Evolutionary conservation across 495 filamentous ascomycete species (phyloP).

Genomic region (Evernia prunastri): DNA sequence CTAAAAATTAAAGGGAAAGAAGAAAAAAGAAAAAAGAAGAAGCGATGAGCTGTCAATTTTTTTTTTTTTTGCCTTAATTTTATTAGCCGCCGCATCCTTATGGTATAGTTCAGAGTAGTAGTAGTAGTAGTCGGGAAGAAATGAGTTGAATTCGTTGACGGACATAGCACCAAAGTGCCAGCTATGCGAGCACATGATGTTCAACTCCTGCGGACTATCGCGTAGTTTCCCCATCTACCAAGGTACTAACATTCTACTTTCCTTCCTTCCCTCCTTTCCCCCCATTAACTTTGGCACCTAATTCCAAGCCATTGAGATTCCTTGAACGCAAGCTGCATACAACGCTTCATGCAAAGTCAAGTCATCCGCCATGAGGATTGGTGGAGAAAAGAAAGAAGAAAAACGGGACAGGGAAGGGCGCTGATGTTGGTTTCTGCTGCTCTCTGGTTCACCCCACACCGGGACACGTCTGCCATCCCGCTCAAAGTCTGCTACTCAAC

Average conservation of each 20-base stretch:
- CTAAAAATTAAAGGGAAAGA: no score
- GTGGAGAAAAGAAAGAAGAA: neutral
- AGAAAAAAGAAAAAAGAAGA: no score
- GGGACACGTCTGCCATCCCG: neutral
- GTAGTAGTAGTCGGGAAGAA: no score
- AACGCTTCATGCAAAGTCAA: neutral
- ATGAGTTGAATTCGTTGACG: no score
- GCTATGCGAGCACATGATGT: conserved; percentile 16
- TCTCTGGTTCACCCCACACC: neutral
- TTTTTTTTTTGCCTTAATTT: neutral
- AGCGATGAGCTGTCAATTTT: conserved; percentile 19
- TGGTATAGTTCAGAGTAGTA: no score
- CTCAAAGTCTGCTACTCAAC: no score
- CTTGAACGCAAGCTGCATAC: neutral
- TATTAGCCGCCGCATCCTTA: conserved; percentile 16
- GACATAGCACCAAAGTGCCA: conserved; percentile 1
- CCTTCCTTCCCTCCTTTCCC: neutral
- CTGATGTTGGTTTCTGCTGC: neutral
- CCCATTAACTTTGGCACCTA: neutral
- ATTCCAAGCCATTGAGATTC: neutral
- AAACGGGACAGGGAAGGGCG: neutral
- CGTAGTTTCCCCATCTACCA: no score
- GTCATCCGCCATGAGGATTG: conserved; percentile 1
- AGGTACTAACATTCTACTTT: no score
- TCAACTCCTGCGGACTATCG: conserved; percentile 11